Conservation (phyloP, 306 rosid genomes). For the Trichosanthes cucumerina region DNA sequence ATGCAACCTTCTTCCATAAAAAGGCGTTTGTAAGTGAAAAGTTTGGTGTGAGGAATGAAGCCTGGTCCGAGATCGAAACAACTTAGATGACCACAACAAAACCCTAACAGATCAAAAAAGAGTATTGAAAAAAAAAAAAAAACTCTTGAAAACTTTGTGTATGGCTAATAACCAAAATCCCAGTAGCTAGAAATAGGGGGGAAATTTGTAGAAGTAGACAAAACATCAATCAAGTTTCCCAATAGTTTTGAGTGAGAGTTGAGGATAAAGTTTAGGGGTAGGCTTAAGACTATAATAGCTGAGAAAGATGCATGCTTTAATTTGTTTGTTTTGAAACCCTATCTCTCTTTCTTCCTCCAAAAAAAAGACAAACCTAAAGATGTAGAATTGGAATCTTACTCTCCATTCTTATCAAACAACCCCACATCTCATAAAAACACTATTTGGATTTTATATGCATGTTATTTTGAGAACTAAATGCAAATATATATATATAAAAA, state of each 20-base stretch:
- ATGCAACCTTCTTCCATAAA: background rate
- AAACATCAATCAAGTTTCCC: background rate
- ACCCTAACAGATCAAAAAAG: background rate
- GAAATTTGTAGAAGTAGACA: background rate
- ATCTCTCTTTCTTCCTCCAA: background rate
- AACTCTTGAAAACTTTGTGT: background rate
- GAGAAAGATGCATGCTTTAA: background rate
- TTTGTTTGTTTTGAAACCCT: background rate
- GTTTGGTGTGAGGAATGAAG: conserved; percentile 69
- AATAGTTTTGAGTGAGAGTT: background rate
- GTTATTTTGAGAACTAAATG: background rate
- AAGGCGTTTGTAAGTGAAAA: conserved; percentile 14
- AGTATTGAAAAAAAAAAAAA: background rate
- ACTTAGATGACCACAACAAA: background rate
- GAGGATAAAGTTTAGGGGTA: background rate
- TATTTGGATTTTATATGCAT: background rate
- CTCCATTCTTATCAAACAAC: background rate
- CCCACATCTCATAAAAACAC: background rate
- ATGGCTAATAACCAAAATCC: background rate
- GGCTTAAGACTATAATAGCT: background rate
- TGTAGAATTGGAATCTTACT: background rate
- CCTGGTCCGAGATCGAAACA: conserved; percentile 73
- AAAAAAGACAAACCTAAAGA: background rate
- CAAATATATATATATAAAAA: background rate
- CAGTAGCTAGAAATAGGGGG: background rate